phyloP scores from a whole-genome alignment of 805 yeast species.

The Cyberlindnera samutprakarnensis region DNA sequence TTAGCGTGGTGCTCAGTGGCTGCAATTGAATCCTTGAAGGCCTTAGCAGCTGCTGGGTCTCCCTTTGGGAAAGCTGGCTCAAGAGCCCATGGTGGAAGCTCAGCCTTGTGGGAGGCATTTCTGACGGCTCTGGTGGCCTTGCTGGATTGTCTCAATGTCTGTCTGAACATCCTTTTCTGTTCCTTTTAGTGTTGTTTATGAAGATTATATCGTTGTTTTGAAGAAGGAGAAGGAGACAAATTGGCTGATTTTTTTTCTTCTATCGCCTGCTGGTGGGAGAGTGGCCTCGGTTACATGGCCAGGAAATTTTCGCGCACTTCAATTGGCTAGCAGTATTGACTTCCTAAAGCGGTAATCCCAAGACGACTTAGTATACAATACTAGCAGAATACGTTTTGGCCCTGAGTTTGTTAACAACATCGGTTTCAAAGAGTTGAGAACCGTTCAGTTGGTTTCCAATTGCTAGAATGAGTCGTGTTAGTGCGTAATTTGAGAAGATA shows the following conservation, averaged over 20 bases:
- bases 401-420: constrained; percentile 36
- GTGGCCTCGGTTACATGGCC: no score
- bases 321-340: no score
- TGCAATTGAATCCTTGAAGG: constrained; percentile 50
- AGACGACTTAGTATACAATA: no score
- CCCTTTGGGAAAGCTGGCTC: constrained; percentile 40
- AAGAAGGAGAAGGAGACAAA: no score
- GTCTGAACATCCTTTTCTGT: constrained; percentile 36
- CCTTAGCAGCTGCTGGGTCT: constrained; percentile 47
- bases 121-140: constrained; percentile 17
- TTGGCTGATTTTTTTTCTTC: constrained; percentile 5
- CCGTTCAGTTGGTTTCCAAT: constrained; percentile 75
- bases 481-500: neutral
- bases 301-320: no score
- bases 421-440: constrained; percentile 48
- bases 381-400: no score
- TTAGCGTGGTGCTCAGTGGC: constrained; percentile 76
- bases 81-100: constrained; percentile 34
- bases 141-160: constrained; percentile 20
- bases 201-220: no score
- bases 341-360: constrained; percentile 13
- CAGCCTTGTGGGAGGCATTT: constrained; percentile 17
- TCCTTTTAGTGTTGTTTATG: no score
- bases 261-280: no score
- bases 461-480: constrained; percentile 25